Evolutionary conservation across 2,329 filamentous ascomycete species (phyloP).

Genomic region (Penicillium sp.): DNA sequence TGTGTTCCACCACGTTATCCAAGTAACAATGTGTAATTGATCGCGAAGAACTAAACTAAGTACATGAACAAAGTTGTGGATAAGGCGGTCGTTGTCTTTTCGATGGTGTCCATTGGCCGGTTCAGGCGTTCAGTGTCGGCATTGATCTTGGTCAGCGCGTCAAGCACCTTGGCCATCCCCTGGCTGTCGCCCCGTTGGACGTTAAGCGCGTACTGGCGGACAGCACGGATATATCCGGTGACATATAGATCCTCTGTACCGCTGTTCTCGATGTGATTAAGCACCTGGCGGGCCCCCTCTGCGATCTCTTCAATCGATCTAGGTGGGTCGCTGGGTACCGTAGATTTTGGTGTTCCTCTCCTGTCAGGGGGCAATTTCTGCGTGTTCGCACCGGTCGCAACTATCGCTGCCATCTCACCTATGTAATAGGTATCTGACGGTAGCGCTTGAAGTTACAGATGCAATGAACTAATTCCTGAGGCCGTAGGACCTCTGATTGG

Average conservation of each 20-base stretch:
- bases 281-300: conserved; percentile 9
- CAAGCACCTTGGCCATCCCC: conserved; percentile 13
- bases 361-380: conserved; percentile 10
- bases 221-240: conserved; percentile 11
- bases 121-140: conserved; percentile 11
- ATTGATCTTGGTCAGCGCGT: conserved; percentile 14
- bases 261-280: conserved; percentile 11
- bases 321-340: conserved; percentile 1
- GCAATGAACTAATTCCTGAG: conserved; percentile 11
- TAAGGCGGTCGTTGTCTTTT: conserved; percentile 11
- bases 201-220: conserved; percentile 14
- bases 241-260: conserved; percentile 8
- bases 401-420: conserved; percentile 5
- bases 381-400: conserved; percentile 13
- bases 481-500: conserved; percentile 7
- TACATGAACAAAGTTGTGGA: neutral
- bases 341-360: conserved; percentile 12
- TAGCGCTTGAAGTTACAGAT: conserved; percentile 13
- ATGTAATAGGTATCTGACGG: conserved; percentile 5
- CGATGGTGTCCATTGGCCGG: conserved; percentile 8
- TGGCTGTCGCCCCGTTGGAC: conserved; percentile 15
- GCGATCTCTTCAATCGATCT: conserved; percentile 9
- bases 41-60: no score
- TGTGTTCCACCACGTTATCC: no score
- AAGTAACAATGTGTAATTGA: no score